Percentiles rank a stretch among this genome's conserved stretches.
These are phyloP conservation scores for Astragalus membranaceus DNA, from an alignment of 306 rosid species.

Conservation along the genomic window DNA sequence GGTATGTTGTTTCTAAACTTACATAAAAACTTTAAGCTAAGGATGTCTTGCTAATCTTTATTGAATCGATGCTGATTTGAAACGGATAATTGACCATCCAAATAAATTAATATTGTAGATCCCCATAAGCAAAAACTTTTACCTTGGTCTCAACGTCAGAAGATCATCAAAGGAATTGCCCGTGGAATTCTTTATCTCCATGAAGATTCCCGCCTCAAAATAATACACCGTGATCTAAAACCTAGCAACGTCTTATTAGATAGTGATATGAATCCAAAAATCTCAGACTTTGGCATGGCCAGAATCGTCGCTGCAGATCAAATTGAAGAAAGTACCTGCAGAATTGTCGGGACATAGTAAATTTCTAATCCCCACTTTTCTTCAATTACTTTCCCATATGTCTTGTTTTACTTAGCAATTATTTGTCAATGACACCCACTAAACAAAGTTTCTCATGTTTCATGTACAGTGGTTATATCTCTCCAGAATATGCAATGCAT, in stretches of 20 bases:
- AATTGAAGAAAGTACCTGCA: conserved; percentile 6
- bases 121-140: background rate
- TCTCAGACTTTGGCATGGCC: conserved; percentile 37
- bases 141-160: conserved; percentile 18
- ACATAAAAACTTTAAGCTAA: background rate
- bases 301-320: conserved; percentile 13
- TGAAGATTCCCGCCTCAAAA: conserved; percentile 26
- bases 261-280: conserved; percentile 22
- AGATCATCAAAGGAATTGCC: conserved; percentile 25
- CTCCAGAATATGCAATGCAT: conserved; percentile 30
- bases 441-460: background rate
- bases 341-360: conserved; percentile 39
- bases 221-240: conserved; percentile 38
- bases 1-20: conserved; percentile 22
- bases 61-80: background rate
- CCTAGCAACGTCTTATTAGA: conserved; percentile 30
- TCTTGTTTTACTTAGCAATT: background rate
- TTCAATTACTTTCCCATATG: background rate
- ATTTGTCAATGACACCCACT: background rate
- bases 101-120: conserved; percentile 1
- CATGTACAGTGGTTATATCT: conserved; percentile 29
- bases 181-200: conserved; percentile 28
- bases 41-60: background rate
- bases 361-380: background rate
- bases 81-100: background rate